Percentiles rank a stretch among this genome's conserved stretches.
These are phyloP conservation scores for Amaranthus hypochondriacus DNA, from an alignment of 148 eudicot species.

Conservation along the genomic window DNA sequence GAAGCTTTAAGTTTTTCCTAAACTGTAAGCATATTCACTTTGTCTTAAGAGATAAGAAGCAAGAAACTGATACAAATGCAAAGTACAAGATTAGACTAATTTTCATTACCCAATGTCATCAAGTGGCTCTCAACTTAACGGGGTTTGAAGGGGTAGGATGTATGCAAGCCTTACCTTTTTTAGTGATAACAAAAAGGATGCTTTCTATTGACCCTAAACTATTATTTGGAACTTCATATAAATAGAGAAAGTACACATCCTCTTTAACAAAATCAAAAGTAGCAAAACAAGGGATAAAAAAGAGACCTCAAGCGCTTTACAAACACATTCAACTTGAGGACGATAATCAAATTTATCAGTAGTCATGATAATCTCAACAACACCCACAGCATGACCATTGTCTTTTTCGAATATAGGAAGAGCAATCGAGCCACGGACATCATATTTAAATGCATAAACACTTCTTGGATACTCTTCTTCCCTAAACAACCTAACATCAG, in stretches of 20 bases:
- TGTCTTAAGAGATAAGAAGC: not conserved
- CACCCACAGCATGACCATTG: constrained; percentile 58
- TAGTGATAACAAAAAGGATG: too few relatives aligned
- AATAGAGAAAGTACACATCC: too few relatives aligned
- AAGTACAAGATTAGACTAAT: not conserved
- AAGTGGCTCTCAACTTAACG: too few relatives aligned
- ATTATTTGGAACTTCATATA: too few relatives aligned
- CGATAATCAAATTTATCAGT: constrained; percentile 46
- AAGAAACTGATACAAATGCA: not conserved
- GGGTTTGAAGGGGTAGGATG: too few relatives aligned
- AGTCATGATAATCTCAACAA: constrained; percentile 65
- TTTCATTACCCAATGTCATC: too few relatives aligned
- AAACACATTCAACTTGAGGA: constrained; percentile 58
- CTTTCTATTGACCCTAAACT: too few relatives aligned
- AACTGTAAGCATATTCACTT: too few relatives aligned
- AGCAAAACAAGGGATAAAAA: constrained; percentile 11
- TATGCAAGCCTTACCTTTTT: too few relatives aligned
- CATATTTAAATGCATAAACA: constrained; percentile 36
- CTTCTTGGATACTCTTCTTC: constrained; percentile 56
- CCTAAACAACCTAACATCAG: constrained; percentile 57
- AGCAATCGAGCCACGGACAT: constrained; percentile 64
- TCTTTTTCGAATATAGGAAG: constrained; percentile 71
- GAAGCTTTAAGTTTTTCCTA: too few relatives aligned
- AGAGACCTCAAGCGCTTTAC: constrained; percentile 75
- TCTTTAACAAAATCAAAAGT: not conserved